Percentiles rank a stretch among this genome's conserved stretches.
These are phyloP conservation scores for Eucalyptus tenuipes DNA, from an alignment of 345 rosid genomes.

Conservation along the genomic window DNA sequence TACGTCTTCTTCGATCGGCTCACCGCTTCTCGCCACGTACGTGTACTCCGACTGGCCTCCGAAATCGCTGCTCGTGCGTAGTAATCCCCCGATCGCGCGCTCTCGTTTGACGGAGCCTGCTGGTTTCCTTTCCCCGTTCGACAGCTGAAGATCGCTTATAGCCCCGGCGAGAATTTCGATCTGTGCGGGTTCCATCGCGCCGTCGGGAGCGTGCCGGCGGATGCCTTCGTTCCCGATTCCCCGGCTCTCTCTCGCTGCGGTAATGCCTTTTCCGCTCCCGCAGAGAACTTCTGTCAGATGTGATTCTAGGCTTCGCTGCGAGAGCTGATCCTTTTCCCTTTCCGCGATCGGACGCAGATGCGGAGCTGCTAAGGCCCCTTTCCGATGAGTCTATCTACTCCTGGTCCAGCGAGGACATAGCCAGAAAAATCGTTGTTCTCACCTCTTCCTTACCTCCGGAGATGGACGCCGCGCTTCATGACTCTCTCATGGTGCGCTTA, in stretches of 20 bases:
- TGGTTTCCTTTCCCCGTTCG: background rate
- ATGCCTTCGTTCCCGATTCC: constrained; percentile 48
- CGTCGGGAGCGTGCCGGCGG: constrained; percentile 50
- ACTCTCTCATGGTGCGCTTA: constrained; percentile 48
- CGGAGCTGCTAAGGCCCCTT: constrained; percentile 47
- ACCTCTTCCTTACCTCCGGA: constrained; percentile 43
- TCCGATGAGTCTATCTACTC: constrained; percentile 53
- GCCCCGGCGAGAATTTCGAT: constrained; percentile 49
- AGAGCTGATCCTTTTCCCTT: background rate
- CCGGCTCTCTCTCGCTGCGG: constrained; percentile 3
- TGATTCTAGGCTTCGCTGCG: background rate
- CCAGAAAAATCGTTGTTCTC: constrained; percentile 60
- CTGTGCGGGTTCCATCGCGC: constrained; percentile 79
- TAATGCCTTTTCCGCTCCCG: constrained; percentile 24
- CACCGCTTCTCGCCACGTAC: constrained; percentile 50
- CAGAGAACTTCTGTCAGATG: constrained; percentile 7
- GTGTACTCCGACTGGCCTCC: background rate
- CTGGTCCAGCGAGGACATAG: constrained; percentile 62
- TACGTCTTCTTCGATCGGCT: constrained; percentile 36
- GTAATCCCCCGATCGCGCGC: background rate
- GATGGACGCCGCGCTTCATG: constrained; percentile 21
- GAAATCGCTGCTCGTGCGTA: background rate
- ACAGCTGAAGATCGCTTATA: constrained; percentile 58
- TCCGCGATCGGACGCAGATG: constrained; percentile 18
- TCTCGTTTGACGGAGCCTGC: background rate